Base-by-base conservation (phyloP, 2,329 filamentous ascomycete genomes). In the Hypoxylon sp. region DNA sequence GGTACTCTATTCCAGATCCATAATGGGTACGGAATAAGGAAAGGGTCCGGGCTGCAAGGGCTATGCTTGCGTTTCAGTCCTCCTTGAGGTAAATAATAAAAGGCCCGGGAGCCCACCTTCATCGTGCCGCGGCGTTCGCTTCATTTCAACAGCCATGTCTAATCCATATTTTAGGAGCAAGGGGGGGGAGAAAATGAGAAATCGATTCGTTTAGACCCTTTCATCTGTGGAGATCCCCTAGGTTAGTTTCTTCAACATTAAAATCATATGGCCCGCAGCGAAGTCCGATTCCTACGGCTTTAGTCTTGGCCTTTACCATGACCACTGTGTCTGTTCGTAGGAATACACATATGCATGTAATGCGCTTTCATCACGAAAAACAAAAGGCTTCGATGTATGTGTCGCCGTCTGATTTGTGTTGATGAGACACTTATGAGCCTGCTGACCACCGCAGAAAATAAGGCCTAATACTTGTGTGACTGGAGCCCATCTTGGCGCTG, bases 31-130 rank as follows among this genome's bases (percentile, higher is more conserved):
- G 26, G n/a, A n/a, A n/a, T 17, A 44, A 39, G 50, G 34, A 52
- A 49, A 44, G 60, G 37, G 52, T 34, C 22, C 26, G 37, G 44
- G 55, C 28, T 44, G 22, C 61, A 10, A 65, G 62, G 65, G 62
- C 58, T 62, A 57, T 65, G 61, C 48, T 26, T 32, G 22, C 20
- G 65, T 67, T 67, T 67, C 65, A 67, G 58, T 58, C 55, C 58
- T 59, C 34, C 39, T 48, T 61, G 51, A 62, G 28, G 51, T 47
- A 64, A 57, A 59, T 62, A 37, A 32, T 41, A 66, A 28, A 52
- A 57, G 54, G 51, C 30, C 57, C 32, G 20, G 39, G 51, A 62
- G 37, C 51, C 61, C 60, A 67, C 58, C 48, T 59, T 43, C 41
- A 56, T 64, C 61, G 55, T 51, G 51, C 61, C 26, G 60, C 39